Evolutionary conservation across 371 early-diverging fungal genomes (phyloP), one percentile per base, ranked within the genome.

Genomic region (Mucor mucedo): DNA sequence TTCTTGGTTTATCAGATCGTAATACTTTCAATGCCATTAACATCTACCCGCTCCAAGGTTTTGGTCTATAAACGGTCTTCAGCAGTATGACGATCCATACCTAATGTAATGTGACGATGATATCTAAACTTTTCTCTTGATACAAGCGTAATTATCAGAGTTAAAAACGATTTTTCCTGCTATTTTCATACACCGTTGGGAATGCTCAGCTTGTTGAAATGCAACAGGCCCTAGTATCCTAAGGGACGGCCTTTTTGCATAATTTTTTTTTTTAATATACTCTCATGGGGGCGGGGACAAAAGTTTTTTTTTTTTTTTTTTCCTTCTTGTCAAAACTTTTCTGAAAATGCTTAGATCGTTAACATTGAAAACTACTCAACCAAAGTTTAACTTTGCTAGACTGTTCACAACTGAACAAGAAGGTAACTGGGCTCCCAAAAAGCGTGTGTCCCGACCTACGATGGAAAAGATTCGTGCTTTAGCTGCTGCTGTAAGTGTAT

Each of bases 391-490:
- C 8, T 13, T 29, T 47, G 9, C 29, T 54, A 44, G 62, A 14
- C 16, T 29, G 0, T 55, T 62, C 4, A 47, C 54, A 5, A 54
- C 29, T 14, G 54, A 62, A 7, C 28, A 9, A 38, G 21, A 13
- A 16, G n/a, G 38, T 1, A 35, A 59, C 1, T 77, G 77, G 77
- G 13, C 14, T 29, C 77, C 77, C 2, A 77, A 63, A 44, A 77
- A 77, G 33, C 56, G 77, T 41, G 68, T 77, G n/a, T 77, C 77
- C 4, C 65, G 77, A 39, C 49, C 55, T 13, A 74, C 77, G 7
- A 77, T 77, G 77, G 64, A 67, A 29, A 67, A 74, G 38, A 70
- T 77, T 11, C 63, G 74, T 38, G 35, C 55, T 5, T 62, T 74
- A n/a, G 56, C 62, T 35, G 59, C 67, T 11, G 33, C 48, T 38